phyloP scores from a whole-genome alignment of 495 filamentous ascomycete species.

The Aspergillus egyptiacus region DNA sequence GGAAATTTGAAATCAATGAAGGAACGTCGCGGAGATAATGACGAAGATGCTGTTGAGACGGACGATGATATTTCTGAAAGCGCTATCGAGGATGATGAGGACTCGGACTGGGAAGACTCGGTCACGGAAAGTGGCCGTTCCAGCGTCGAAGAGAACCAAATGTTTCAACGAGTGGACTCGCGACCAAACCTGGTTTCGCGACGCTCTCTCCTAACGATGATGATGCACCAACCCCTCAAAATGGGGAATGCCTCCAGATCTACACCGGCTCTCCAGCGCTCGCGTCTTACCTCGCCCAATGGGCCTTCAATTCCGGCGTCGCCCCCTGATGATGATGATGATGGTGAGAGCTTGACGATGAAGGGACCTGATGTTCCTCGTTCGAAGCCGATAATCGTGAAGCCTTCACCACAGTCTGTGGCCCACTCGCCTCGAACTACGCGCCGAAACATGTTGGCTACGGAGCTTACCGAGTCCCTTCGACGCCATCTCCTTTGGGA shows the following conservation, averaged over 20 bases:
- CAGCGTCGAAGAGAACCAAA: conserved; percentile 67
- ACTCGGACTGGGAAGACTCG: conserved; percentile 87
- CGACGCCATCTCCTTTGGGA: conserved; percentile 78
- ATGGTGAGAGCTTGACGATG: conserved; percentile 64
- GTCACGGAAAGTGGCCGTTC: conserved; percentile 80
- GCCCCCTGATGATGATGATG: conserved; percentile 62
- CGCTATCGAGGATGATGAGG: conserved; percentile 83
- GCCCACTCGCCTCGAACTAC: conserved; percentile 86
- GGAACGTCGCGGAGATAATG: conserved; percentile 52
- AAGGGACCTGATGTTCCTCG: conserved; percentile 64
- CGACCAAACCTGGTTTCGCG: conserved; percentile 77
- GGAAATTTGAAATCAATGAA: conserved; percentile 56
- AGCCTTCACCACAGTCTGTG: conserved; percentile 51
- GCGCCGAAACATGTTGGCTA: conserved; percentile 91
- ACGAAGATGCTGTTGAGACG: conserved; percentile 71
- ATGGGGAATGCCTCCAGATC: conserved; percentile 60
- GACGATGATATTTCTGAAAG: conserved; percentile 70
- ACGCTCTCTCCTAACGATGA: conserved; percentile 81
- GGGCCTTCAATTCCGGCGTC: conserved; percentile 69
- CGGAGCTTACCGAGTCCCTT: conserved; percentile 80
- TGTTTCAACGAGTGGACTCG: conserved; percentile 89
- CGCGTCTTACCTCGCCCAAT: conserved; percentile 65
- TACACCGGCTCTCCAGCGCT: conserved; percentile 73
- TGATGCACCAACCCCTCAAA: conserved; percentile 65
- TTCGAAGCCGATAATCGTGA: conserved; percentile 82